Conservation (phyloP, 306 rosid genomes). For the Corylus avellana region DNA sequence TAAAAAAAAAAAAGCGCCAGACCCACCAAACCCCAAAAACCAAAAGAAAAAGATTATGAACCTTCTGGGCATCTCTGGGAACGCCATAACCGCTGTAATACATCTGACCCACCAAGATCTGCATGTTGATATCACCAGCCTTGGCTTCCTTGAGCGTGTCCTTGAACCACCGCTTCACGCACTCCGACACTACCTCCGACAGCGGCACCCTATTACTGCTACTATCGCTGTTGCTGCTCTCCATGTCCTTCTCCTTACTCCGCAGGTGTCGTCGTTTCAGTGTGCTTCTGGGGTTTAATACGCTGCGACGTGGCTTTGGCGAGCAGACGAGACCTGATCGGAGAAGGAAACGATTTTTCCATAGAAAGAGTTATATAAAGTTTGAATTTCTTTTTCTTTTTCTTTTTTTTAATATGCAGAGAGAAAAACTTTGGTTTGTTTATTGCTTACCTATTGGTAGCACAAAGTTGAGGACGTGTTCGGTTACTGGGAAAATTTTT, state of each 20-base stretch:
- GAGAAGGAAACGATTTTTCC: slow-evolving; percentile 17
- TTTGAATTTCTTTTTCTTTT: too few relatives aligned
- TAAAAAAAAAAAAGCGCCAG: not conserved
- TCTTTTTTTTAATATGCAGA: not conserved
- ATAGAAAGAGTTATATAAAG: not conserved
- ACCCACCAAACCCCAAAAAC: slow-evolving; percentile 6
- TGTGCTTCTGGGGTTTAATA: slow-evolving; percentile 7
- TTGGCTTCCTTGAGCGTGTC: slow-evolving; percentile 87
- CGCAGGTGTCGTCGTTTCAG: slow-evolving; percentile 15
- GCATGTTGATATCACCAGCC: slow-evolving; percentile 88
- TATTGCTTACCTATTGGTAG: slow-evolving; percentile 31
- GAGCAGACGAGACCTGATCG: slow-evolving; percentile 8
- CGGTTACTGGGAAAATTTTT: slow-evolving; percentile 11
- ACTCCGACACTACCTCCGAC: slow-evolving; percentile 81
- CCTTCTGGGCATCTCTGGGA: slow-evolving; percentile 86
- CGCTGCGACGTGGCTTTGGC: slow-evolving; percentile 14
- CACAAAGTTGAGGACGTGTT: slow-evolving; percentile 27
- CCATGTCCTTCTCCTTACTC: slow-evolving; percentile 50
- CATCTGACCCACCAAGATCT: slow-evolving; percentile 93
- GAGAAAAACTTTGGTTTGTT: not conserved
- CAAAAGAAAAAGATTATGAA: slow-evolving; percentile 14
- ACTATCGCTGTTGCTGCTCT: slow-evolving; percentile 51
- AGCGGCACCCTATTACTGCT: slow-evolving; percentile 45
- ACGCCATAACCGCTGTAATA: slow-evolving; percentile 86
- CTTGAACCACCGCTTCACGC: slow-evolving; percentile 90